Conservation (phyloP, 352 stramenopile genomes). For the Pythium insidiosum region DNA sequence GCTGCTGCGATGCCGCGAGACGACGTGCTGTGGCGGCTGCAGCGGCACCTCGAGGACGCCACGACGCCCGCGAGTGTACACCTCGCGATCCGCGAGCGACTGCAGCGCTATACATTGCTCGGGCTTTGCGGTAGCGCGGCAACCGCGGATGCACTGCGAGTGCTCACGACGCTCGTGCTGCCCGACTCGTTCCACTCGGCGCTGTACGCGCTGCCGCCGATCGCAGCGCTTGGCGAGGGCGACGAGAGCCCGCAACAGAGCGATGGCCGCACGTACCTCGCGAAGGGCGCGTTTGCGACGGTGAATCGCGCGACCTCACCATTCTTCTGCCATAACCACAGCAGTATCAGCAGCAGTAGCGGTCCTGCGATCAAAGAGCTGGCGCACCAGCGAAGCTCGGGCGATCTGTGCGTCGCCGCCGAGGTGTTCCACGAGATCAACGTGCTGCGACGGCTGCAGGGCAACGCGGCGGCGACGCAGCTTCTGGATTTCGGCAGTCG, state of each 20-base stretch:
- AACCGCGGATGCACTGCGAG: constrained; percentile 19
- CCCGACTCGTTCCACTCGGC: constrained; percentile 29
- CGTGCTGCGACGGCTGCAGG: constrained; percentile 35
- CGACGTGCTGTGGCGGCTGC: constrained; percentile 37
- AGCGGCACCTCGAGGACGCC: constrained; percentile 22
- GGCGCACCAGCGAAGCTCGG: constrained; percentile 27
- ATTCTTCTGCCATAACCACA: no score
- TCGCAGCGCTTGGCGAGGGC: neutral
- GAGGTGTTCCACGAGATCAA: constrained; percentile 46
- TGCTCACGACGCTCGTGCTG: constrained; percentile 25
- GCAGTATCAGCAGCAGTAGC: no score
- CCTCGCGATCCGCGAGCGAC: constrained; percentile 9
- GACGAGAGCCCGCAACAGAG: neutral
- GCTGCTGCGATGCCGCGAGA: constrained; percentile 17
- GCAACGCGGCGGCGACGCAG: constrained; percentile 39
- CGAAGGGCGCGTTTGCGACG: constrained; percentile 40
- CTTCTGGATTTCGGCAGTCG: constrained; percentile 54
- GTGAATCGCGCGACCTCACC: constrained; percentile 30
- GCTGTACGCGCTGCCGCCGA: constrained; percentile 17
- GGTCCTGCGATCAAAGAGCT: constrained; percentile 47
- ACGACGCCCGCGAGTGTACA: constrained; percentile 2
- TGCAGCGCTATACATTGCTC: constrained; percentile 6
- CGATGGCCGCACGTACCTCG: constrained; percentile 20
- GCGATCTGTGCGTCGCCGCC: constrained; percentile 30
- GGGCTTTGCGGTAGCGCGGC: constrained; percentile 7